Conservation (phyloP, 1,139 yeast species). For the Candida glucosophila region DNA sequence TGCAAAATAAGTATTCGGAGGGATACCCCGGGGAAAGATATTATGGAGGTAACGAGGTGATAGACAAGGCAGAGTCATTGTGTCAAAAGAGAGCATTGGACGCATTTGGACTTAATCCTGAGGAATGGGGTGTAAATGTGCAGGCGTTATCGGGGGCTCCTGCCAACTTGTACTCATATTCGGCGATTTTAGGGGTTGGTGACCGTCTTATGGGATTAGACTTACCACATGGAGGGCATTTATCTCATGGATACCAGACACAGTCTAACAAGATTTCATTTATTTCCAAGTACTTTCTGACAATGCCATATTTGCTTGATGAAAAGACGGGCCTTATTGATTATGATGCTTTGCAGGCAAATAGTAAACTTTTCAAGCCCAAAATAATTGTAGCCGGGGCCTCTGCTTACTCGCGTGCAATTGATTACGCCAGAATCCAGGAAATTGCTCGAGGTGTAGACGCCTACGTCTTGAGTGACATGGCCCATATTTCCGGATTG, state of each 20-base stretch:
- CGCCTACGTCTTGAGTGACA: conserved; percentile 84
- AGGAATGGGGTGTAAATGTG: conserved; percentile 92
- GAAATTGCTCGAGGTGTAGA: conserved; percentile 89
- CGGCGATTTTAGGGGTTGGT: conserved; percentile 84
- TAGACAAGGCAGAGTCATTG: conserved; percentile 80
- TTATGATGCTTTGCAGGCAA: conserved; percentile 79
- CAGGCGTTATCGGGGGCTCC: conserved; percentile 95
- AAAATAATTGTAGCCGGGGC: conserved; percentile 95
- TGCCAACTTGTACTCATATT: conserved; percentile 88
- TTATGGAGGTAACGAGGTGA: conserved; percentile 94
- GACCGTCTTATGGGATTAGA: conserved; percentile 96
- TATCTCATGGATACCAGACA: conserved; percentile 94
- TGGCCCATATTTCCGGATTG: conserved; percentile 96
- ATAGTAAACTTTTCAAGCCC: conserved; percentile 84
- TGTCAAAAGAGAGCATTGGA: conserved; percentile 90
- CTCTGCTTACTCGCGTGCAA: conserved; percentile 86
- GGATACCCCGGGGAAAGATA: conserved; percentile 97
- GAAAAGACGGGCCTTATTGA: conserved; percentile 83
- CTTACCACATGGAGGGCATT: conserved; percentile 95
- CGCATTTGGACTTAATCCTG: conserved; percentile 69
- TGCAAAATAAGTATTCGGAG: conserved; percentile 98
- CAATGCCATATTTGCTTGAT: conserved; percentile 91
- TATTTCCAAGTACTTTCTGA: conserved; percentile 89
- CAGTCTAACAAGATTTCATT: conserved; percentile 80
- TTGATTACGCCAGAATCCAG: conserved; percentile 85